Base-by-base conservation (phyloP, 805 yeast species). In the Saccharomyces kudriavzevii region DNA sequence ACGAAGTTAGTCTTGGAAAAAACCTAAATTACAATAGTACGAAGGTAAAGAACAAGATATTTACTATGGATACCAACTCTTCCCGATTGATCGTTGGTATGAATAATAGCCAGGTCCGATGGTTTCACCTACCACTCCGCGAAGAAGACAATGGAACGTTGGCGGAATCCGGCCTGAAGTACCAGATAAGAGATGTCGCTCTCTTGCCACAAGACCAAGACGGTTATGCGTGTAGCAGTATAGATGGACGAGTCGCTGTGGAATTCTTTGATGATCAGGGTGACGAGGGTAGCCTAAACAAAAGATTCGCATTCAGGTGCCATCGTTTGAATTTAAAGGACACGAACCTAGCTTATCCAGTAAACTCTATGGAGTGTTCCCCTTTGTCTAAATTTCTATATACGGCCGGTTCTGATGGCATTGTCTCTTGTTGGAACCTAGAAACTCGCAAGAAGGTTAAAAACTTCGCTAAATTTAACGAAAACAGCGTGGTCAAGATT, bases 361-460 rank as follows among this genome's bases (percentile, higher is more conserved):
- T 92, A 28, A 88, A 89, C 66, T 73, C 89, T 11, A 77, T 92
- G 30, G 71, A 80, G 10, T 89, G 91, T 77, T 92, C 87, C 64
- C 92, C 94, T 0, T 73, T 75, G 20, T 80, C 79, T 64, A 87
- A 89, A 17, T 87, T 95, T 1, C 80, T 92, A 62, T 81, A 83
- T 54, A 91, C 97, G 1, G 96, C 95, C 1, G 97, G 98, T 0
- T 79, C 94, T 1, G 98, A 92, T 70, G 96, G 96, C 10, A 78
- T 87, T 47, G 85, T 90, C 62, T 83, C 89, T 60, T 78, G 85
- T 66, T 92, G 98, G 98, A 97, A 90, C 66, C 83, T 89, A 66
- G 86, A 82, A 55, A 81, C 91, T 28, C 80, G 83, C 64, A 89
- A 86, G 65, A 79, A 96, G 58, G 77, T 91, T 52, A 83, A 84